A percentile compares a stretch with the other conserved stretches of the same genome.
phyloP scores from a whole-genome alignment of 805 yeast species.

The Starmerella sp. region DNA sequence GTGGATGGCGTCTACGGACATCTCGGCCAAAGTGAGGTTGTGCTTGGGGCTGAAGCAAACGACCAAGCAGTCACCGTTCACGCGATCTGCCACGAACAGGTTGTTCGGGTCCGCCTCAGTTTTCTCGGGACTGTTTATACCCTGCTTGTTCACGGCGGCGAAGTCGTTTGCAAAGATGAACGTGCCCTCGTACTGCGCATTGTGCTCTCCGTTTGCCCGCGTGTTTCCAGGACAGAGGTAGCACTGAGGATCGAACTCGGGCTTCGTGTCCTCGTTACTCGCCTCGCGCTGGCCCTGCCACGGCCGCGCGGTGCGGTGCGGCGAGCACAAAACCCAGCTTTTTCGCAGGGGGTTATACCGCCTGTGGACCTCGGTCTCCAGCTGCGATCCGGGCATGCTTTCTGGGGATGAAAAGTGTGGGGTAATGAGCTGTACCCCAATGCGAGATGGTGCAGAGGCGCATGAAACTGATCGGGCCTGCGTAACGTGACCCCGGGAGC shows the following conservation, averaged over 20 bases:
- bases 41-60: slow-evolving; percentile 66
- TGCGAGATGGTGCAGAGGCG: background rate
- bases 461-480: background rate
- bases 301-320: slow-evolving; percentile 67
- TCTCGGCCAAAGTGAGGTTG: slow-evolving; percentile 52
- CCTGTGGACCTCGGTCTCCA: slow-evolving; percentile 36
- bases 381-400: background rate
- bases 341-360: slow-evolving; percentile 60
- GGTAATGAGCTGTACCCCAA: background rate
- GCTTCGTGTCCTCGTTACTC: slow-evolving; percentile 34
- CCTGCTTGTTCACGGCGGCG: slow-evolving; percentile 46
- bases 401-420: background rate
- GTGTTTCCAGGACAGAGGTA: slow-evolving; percentile 62
- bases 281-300: slow-evolving; percentile 69
- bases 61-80: slow-evolving; percentile 57
- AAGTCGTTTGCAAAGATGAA: slow-evolving; percentile 57
- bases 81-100: slow-evolving; percentile 46
- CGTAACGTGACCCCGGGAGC: background rate
- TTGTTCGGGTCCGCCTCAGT: slow-evolving; percentile 28
- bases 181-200: slow-evolving; percentile 48
- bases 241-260: slow-evolving; percentile 53
- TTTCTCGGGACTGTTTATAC: slow-evolving; percentile 12
- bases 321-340: slow-evolving; percentile 60
- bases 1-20: slow-evolving; percentile 37
- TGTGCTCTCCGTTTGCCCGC: slow-evolving; percentile 49